Percentiles rank a stretch among this genome's conserved stretches.
Evolutionary conservation across 2,329 filamentous ascomycete species (phyloP).

Genomic region (Pseudopithomyces maydicus): DNA sequence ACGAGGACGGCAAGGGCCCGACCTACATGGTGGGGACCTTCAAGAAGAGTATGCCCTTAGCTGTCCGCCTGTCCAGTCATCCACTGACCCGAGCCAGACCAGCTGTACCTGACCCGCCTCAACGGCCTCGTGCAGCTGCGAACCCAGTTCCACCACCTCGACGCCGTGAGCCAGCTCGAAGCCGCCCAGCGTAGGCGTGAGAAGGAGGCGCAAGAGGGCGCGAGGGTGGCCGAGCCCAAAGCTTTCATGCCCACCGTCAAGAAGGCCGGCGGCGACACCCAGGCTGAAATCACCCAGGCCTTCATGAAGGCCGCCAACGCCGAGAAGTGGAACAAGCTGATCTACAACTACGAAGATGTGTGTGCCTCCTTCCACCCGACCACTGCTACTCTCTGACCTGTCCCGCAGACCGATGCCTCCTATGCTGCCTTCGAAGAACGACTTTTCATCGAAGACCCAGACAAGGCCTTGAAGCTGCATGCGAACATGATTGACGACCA

Average conservation of each 20-base stretch:
- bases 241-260: constrained; percentile 89
- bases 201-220: constrained; percentile 53
- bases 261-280: constrained; percentile 70
- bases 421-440: constrained; percentile 78
- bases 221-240: constrained; percentile 62
- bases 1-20: constrained; percentile 70
- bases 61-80: not conserved
- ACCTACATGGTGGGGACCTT: constrained; percentile 93
- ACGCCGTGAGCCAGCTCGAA: constrained; percentile 78
- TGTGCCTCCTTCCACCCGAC: not conserved
- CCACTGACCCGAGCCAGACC: constrained; percentile 58
- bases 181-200: constrained; percentile 52
- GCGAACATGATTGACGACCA: constrained; percentile 62
- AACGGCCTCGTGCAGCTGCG: constrained; percentile 85
- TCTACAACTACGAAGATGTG: constrained; percentile 81
- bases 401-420: constrained; percentile 63
- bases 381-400: constrained; percentile 5
- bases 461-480: constrained; percentile 54
- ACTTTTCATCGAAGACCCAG: constrained; percentile 62
- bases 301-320: constrained; percentile 78
- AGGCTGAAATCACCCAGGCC: constrained; percentile 72
- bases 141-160: constrained; percentile 90
- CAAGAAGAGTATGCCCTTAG: constrained; percentile 66
- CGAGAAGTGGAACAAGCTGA: constrained; percentile 79
- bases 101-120: constrained; percentile 84